These are phyloP conservation scores for Leptographium radiaticola DNA, from an alignment of 2,329 filamentous ascomycete genomes.

Conservation along the genomic window DNA sequence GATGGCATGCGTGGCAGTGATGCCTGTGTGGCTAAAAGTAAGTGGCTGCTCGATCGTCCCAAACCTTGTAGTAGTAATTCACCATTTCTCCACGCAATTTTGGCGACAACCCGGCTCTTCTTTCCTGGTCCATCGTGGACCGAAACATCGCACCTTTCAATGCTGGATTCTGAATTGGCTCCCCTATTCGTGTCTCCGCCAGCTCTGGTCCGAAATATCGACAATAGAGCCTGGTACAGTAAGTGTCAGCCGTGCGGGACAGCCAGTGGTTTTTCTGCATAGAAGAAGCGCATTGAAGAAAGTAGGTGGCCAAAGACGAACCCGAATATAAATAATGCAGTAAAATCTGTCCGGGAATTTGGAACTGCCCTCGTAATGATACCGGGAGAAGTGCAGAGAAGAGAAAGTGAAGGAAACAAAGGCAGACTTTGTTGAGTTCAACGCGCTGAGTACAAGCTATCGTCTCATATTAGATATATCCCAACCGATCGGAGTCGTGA, in stretches of 20 bases:
- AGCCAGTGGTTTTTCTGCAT: not conserved
- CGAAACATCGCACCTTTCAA: conserved; percentile 62
- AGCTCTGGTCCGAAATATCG: conserved; percentile 57
- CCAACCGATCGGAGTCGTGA: no score
- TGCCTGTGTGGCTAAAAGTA: conserved; percentile 28
- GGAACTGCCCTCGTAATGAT: conserved; percentile 46
- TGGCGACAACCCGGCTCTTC: conserved; percentile 62
- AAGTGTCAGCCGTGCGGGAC: not conserved
- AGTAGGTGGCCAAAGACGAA: conserved; percentile 17
- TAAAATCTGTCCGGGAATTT: conserved; percentile 50
- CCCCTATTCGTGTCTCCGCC: conserved; percentile 43
- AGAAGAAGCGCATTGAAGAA: not conserved
- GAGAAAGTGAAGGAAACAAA: conserved; percentile 62
- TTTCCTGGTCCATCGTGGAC: conserved; percentile 58
- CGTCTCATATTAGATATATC: not conserved
- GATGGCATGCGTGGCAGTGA: conserved; percentile 65
- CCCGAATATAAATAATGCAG: conserved; percentile 62
- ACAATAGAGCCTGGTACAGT: conserved; percentile 46
- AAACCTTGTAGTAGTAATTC: conserved; percentile 3
- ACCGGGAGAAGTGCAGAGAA: conserved; percentile 55
- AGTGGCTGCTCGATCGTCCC: not conserved
- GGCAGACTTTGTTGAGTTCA: conserved; percentile 71
- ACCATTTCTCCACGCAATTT: conserved; percentile 63
- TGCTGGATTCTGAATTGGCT: conserved; percentile 52
- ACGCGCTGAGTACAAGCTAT: conserved; percentile 58